These are phyloP conservation scores for Carex myosuroides DNA, from an alignment of 176 grass and related monocot genomes.

Conservation along the genomic window DNA sequence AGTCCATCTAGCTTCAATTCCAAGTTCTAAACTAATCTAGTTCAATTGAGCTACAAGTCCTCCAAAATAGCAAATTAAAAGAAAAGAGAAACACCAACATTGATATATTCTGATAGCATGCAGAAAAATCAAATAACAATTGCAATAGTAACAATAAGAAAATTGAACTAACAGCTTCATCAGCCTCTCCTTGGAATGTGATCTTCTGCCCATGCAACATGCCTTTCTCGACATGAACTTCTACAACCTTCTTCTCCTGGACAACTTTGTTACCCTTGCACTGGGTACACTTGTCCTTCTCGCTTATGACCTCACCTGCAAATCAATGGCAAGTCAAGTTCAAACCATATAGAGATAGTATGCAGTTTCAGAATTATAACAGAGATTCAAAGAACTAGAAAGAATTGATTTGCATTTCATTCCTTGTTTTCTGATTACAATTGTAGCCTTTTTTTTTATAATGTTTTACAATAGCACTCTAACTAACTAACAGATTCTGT, in stretches of 20 bases:
- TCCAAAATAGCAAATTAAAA: background rate
- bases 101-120: background rate
- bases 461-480: too few relatives aligned
- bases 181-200: constrained; percentile 91
- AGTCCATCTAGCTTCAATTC: background rate
- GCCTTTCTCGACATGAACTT: constrained; percentile 95
- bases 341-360: background rate
- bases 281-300: constrained; percentile 73
- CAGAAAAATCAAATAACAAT: background rate
- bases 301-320: constrained; percentile 85
- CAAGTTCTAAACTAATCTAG: background rate
- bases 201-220: constrained; percentile 95
- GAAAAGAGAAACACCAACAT: background rate
- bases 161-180: constrained; percentile 76
- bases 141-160: constrained; percentile 1
- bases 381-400: too few relatives aligned
- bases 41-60: background rate
- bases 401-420: too few relatives aligned
- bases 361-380: too few relatives aligned
- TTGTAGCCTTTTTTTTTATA: too few relatives aligned
- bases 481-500: too few relatives aligned
- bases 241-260: constrained; percentile 84
- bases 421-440: too few relatives aligned
- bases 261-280: constrained; percentile 67
- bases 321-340: constrained; percentile 21